Percentiles rank a stretch among this genome's conserved stretches.
Conservation (phyloP, 257 asterid genomes). For the Ilex asprella region DNA sequence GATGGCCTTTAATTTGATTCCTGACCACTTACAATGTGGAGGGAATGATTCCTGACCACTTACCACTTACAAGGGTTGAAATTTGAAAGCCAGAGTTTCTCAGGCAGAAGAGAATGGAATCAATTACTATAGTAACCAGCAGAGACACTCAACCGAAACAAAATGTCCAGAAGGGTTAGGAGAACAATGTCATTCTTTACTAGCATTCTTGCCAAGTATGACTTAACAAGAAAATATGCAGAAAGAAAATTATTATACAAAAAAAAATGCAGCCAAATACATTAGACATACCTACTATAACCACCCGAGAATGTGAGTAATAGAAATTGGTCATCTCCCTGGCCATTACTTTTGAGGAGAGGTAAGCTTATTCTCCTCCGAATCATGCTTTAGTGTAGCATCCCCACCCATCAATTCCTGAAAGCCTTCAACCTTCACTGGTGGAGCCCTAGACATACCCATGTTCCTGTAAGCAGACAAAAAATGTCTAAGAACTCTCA, state of each 20-base stretch:
- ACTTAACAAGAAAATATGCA: background rate
- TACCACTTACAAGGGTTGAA: no score
- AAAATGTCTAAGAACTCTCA: background rate
- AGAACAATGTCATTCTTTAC: no score
- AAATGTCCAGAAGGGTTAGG: no score
- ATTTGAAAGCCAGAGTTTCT: no score
- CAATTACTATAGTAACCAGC: no score
- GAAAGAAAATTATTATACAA: background rate
- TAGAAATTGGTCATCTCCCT: background rate
- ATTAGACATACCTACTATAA: background rate
- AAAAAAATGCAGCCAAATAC: background rate
- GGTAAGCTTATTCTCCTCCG: slow-evolving; percentile 76
- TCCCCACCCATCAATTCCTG: slow-evolving; percentile 97
- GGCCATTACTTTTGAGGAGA: slow-evolving; percentile 52
- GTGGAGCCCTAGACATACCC: slow-evolving; percentile 88
- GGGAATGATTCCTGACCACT: no score
- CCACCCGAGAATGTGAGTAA: background rate
- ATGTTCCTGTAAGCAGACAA: slow-evolving; percentile 42
- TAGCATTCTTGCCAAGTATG: background rate
- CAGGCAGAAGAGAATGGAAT: no score
- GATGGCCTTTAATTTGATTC: no score
- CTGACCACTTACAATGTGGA: no score
- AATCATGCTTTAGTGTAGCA: slow-evolving; percentile 66
- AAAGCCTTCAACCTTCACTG: slow-evolving; percentile 96
- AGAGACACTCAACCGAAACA: no score